Evolutionary conservation across 768 basidiomycete species (phyloP).

Genomic region (Holtermanniella nyarrowii): DNA sequence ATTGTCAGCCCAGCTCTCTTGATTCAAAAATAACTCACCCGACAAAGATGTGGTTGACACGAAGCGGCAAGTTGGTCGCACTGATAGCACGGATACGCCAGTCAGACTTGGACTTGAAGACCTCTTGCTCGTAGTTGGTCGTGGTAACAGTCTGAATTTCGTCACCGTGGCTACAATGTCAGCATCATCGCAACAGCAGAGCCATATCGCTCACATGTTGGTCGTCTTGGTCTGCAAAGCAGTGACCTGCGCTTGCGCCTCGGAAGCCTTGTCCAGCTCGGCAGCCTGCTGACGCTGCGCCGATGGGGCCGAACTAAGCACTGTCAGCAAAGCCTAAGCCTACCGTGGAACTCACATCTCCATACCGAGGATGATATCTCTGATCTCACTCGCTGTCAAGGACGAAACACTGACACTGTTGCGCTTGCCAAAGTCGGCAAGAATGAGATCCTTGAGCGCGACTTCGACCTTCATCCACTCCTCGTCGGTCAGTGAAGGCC

Average conservation of each 20-base stretch:
- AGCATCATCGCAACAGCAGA: not conserved
- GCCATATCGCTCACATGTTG: constrained; percentile 49
- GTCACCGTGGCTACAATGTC: constrained; percentile 61
- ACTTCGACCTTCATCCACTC: constrained; percentile 99
- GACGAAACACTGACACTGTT: constrained; percentile 99
- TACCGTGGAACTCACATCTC: constrained; percentile 51
- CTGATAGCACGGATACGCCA: constrained; percentile 99
- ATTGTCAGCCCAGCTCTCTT: not conserved
- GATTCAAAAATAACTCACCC: constrained; percentile 42
- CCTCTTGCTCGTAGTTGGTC: constrained; percentile 93
- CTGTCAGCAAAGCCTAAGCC: not conserved
- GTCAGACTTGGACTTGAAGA: constrained; percentile 99
- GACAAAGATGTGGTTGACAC: constrained; percentile 96
- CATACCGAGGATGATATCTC: constrained; percentile 97
- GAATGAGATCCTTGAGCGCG: constrained; percentile 93
- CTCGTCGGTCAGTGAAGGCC: constrained; percentile 84
- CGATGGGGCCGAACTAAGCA: constrained; percentile 32
- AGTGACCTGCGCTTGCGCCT: constrained; percentile 89
- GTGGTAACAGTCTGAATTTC: constrained; percentile 91
- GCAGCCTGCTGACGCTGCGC: constrained; percentile 97
- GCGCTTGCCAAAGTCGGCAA: constrained; percentile 91
- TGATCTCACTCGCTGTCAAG: constrained; percentile 87
- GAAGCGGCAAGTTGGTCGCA: constrained; percentile 87
- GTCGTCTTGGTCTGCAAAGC: constrained; percentile 96
- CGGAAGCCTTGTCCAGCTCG: constrained; percentile 90